phyloP scores from a whole-genome alignment of 306 rosid genomes.

The Casuarina glauca region DNA sequence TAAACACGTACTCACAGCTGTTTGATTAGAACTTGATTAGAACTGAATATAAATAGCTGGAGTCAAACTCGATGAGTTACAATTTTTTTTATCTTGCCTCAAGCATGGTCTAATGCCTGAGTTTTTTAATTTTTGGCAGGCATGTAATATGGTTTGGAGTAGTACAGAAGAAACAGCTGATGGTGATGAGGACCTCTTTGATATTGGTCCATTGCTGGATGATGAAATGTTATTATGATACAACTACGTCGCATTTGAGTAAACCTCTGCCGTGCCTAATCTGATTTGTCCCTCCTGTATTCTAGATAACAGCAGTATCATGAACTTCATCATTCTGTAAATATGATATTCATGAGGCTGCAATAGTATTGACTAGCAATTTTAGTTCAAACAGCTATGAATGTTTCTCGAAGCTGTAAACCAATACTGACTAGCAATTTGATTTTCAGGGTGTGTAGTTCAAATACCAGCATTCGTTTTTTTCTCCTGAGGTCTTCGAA shows the following conservation, averaged over 20 bases:
- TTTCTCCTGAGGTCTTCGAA: background rate
- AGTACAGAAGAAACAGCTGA: conserved; percentile 56
- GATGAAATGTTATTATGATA: conserved; percentile 74
- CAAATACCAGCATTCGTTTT: background rate
- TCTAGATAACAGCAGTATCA: conserved; percentile 35
- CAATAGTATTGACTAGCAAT: background rate
- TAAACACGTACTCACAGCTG: background rate
- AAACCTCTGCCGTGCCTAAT: conserved; percentile 30
- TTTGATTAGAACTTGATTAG: background rate
- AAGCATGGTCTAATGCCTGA: background rate
- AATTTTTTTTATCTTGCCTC: background rate
- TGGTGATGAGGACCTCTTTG: conserved; percentile 66
- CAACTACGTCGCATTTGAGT: conserved; percentile 70
- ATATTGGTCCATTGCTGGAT: conserved; percentile 69
- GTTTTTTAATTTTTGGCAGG: conserved; percentile 39
- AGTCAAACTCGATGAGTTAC: too few relatives aligned
- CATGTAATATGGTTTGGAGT: conserved; percentile 32
- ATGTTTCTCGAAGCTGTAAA: background rate
- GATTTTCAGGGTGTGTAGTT: background rate
- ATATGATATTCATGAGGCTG: conserved; percentile 17
- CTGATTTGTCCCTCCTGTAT: conserved; percentile 32
- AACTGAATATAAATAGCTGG: too few relatives aligned
- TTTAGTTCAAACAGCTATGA: background rate
- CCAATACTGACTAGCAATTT: background rate
- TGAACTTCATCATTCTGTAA: conserved; percentile 42